Percentiles rank a stretch among this genome's conserved stretches.
phyloP scores from a whole-genome alignment of 306 rosid species.

The Notholithocarpus densiflorus region DNA sequence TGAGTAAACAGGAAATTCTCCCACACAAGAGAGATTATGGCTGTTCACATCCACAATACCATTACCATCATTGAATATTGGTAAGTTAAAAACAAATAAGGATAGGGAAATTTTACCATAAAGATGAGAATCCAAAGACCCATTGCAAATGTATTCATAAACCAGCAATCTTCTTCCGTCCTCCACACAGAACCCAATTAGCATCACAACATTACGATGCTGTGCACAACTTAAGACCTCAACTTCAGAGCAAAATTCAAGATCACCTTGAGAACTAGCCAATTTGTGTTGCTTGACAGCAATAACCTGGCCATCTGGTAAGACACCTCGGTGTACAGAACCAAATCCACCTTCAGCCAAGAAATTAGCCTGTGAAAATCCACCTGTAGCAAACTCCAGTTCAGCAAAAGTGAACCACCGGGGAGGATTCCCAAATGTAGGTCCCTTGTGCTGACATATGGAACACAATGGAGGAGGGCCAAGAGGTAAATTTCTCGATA shows the following conservation, averaged over 20 bases:
- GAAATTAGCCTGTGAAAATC: constrained; percentile 80
- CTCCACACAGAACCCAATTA: constrained; percentile 88
- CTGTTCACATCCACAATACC: background rate
- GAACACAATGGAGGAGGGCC: constrained; percentile 96
- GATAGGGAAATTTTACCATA: constrained; percentile 47
- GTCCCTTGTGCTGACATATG: constrained; percentile 93
- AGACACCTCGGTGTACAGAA: constrained; percentile 79
- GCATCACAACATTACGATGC: constrained; percentile 95
- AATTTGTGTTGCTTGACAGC: constrained; percentile 91
- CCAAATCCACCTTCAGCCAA: constrained; percentile 99
- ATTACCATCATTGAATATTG: background rate
- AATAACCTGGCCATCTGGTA: constrained; percentile 70
- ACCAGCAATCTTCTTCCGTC: constrained; percentile 87
- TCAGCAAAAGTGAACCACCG: constrained; percentile 84
- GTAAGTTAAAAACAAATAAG: background rate
- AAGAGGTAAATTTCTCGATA: constrained; percentile 53
- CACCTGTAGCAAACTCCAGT: constrained; percentile 78
- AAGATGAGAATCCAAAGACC: constrained; percentile 88
- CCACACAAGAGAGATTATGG: background rate
- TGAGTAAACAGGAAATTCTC: background rate
- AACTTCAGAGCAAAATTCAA: constrained; percentile 94
- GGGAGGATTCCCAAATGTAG: constrained; percentile 91
- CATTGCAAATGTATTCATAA: constrained; percentile 88
- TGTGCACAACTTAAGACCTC: constrained; percentile 97
- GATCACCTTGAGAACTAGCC: constrained; percentile 93